Evolutionary conservation across 257 asterid species (phyloP).

Genomic region (Nicotiana paniculata): DNA sequence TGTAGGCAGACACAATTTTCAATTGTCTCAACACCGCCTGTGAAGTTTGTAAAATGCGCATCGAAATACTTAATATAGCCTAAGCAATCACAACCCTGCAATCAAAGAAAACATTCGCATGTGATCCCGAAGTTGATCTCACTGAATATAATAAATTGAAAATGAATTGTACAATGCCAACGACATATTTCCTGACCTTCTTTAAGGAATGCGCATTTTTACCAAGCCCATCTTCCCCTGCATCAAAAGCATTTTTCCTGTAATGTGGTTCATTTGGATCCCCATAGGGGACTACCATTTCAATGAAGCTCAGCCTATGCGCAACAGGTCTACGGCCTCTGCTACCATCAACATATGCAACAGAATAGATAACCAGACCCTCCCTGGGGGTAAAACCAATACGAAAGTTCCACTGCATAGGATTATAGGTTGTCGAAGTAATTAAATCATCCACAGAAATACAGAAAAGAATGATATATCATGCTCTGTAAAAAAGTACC

Average conservation of each 20-base stretch:
- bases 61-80: conserved; percentile 25
- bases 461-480: background rate
- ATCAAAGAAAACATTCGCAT: background rate
- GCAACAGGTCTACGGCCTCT: conserved; percentile 29
- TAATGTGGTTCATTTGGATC: conserved; percentile 28
- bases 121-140: background rate
- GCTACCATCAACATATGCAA: conserved; percentile 31
- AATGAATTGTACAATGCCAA: background rate
- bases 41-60: conserved; percentile 26
- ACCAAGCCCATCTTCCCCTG: conserved; percentile 31
- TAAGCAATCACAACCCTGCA: conserved; percentile 31
- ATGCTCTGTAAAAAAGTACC: conserved; percentile 9
- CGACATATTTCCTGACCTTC: conserved; percentile 11
- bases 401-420: conserved; percentile 28
- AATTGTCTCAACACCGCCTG: conserved; percentile 26
- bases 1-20: conserved; percentile 31
- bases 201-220: conserved; percentile 27
- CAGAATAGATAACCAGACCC: conserved; percentile 26
- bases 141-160: background rate
- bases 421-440: background rate
- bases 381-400: conserved; percentile 27
- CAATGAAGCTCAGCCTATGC: conserved; percentile 31
- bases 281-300: conserved; percentile 42
- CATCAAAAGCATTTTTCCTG: conserved; percentile 31
- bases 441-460: background rate